Evolutionary conservation across 345 rosid species (phyloP), one percentile per base, ranked within the genome.

Genomic region (Streptanthus diversifolius): DNA sequence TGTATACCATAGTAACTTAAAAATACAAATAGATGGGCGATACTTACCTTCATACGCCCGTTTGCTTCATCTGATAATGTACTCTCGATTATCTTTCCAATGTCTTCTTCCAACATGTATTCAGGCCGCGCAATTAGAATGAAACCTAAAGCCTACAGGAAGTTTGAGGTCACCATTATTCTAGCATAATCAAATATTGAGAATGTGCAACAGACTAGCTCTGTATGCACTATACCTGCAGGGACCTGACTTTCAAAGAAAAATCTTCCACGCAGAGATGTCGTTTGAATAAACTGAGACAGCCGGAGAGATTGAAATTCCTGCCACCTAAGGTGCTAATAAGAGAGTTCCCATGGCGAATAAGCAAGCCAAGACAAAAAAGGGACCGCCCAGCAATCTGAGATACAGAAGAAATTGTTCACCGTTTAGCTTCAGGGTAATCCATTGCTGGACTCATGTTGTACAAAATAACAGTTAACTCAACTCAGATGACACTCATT

Each of bases 331-430:
- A 73, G 69, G 73, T 75, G 73, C 79, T 79, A 62, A 90, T 73
- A 83, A 90, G 84, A 62, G 96, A 76, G 79, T 85, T 87, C 17
- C 98, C 98, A 75, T 95, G 90, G 76, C 99, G 97, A 78, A 90
- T 85, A 72, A 95, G 98, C 85, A 90, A 82, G 63, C 99, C 99
- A 72, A 92, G 96, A 77, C 98, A 92, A 76, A 95, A 95, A 44
- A 95, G 92, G 63, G 97, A 90, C 45, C 97, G 90, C 44, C 93
- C 97, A 66, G 87, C 85, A 68, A 82, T 85, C 98, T 95, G 90
- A 63, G 79, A 77, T 70, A 57, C 19, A 54, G 10, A 27, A 57
- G 72, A 68, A 41, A 33, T 47, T 18, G n/a, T 55, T 41, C 69
- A 58, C 14, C 19, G 27, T 29, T 39, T 36, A 57, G 68, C 76